Conservation (phyloP, 345 rosid genomes). For the Salix brachista region DNA sequence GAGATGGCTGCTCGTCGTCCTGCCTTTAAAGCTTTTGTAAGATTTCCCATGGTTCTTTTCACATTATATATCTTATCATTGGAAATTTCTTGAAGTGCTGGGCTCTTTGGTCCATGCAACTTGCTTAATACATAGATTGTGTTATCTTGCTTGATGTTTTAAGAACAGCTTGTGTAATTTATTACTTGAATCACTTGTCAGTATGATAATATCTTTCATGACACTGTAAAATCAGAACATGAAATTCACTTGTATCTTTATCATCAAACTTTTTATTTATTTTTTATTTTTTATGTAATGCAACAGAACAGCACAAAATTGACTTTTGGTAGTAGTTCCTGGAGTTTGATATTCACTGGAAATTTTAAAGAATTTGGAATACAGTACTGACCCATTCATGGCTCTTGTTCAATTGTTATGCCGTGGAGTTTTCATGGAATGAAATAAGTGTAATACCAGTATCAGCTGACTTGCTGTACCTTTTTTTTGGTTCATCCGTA, state of each 20-base stretch:
- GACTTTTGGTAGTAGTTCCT: background rate
- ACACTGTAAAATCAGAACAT: background rate
- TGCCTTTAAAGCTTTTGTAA: conserved; percentile 98
- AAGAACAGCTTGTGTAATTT: background rate
- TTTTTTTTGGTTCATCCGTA: background rate
- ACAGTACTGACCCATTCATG: background rate
- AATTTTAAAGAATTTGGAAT: conserved; percentile 1
- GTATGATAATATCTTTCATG: background rate
- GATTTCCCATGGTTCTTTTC: conserved; percentile 27
- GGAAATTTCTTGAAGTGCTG: background rate
- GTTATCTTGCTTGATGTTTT: background rate
- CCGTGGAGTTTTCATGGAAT: background rate
- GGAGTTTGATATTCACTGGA: background rate
- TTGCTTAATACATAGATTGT: background rate
- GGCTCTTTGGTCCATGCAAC: conserved; percentile 1
- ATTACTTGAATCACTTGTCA: background rate
- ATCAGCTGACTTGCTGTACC: background rate
- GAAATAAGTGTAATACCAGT: background rate
- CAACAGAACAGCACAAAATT: background rate
- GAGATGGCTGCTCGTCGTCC: conserved; percentile 99
- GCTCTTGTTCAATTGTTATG: background rate
- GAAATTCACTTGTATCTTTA: background rate
- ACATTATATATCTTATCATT: background rate
- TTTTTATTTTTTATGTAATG: background rate
- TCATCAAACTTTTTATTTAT: background rate